Conservation (phyloP, 2,329 filamentous ascomycete species). For the Eutypa lata region DNA sequence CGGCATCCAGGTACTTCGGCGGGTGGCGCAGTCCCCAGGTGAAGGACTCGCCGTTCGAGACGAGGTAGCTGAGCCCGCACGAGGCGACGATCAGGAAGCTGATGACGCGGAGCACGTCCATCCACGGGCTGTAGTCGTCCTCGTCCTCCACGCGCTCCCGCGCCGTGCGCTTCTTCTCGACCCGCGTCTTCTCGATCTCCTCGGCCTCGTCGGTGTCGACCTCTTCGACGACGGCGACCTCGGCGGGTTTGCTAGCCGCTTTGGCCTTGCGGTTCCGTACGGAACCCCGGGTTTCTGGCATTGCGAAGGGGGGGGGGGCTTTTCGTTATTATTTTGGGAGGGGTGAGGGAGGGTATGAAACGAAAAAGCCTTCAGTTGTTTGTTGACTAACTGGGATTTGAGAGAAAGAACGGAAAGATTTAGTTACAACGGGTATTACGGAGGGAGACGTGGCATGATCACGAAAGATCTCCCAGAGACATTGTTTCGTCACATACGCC, state of each 20-base stretch:
- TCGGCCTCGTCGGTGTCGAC: constrained; percentile 10
- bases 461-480: background rate
- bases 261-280: constrained; percentile 44
- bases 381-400: too few relatives aligned
- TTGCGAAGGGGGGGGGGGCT: background rate
- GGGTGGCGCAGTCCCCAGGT: constrained; percentile 63
- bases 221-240: constrained; percentile 15
- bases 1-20: constrained; percentile 58
- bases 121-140: constrained; percentile 51
- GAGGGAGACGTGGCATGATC: background rate
- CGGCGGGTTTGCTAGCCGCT: constrained; percentile 14
- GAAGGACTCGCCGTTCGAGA: constrained; percentile 67
- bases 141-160: constrained; percentile 54
- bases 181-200: constrained; percentile 12
- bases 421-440: too few relatives aligned
- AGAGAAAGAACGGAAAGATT: too few relatives aligned
- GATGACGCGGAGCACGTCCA: constrained; percentile 69
- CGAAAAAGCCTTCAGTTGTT: too few relatives aligned
- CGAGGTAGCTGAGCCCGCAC: constrained; percentile 70
- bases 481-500: background rate
- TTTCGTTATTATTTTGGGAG: background rate
- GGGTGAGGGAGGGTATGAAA: too few relatives aligned
- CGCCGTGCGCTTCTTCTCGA: constrained; percentile 17
- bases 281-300: constrained; percentile 20
- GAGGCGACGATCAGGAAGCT: constrained; percentile 65